Evolutionary conservation across 2,329 filamentous ascomycete genomes (phyloP).

Genomic region (Colletotrichum camelliae): DNA sequence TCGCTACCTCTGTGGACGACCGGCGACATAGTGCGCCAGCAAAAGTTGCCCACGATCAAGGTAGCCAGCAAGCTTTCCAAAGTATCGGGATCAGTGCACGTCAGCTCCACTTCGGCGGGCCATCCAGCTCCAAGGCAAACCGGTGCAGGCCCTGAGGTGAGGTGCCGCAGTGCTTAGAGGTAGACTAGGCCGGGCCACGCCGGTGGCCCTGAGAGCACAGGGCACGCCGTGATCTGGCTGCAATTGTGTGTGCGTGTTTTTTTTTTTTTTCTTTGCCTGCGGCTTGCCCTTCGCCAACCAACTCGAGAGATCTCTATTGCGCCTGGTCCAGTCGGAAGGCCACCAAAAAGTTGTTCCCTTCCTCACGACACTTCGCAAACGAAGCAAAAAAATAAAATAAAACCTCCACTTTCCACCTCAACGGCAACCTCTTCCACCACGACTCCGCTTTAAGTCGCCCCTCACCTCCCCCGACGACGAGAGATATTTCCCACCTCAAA

Average conservation of each 20-base stretch:
- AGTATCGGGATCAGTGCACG: neutral
- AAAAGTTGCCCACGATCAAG: neutral
- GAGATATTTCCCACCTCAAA: slow-evolving; percentile 1
- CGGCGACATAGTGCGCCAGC: neutral
- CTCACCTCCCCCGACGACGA: neutral
- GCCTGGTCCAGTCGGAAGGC: neutral
- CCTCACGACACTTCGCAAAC: slow-evolving; percentile 14
- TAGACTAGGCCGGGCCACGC: neutral
- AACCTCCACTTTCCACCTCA: neutral
- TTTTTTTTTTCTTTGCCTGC: neutral
- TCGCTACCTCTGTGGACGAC: neutral
- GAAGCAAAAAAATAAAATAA: slow-evolving; percentile 4
- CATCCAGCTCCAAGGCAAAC: neutral
- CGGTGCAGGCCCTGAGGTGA: neutral
- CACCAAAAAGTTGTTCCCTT: neutral
- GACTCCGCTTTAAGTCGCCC: neutral
- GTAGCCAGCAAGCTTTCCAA: neutral
- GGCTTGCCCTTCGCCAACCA: neutral
- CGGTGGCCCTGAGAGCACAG: slow-evolving; percentile 19
- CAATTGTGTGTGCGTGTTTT: neutral
- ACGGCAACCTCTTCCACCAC: neutral
- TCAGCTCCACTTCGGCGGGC: slow-evolving; percentile 1
- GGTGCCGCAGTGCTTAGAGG: neutral
- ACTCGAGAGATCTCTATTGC: neutral
- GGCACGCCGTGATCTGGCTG: slow-evolving; percentile 17